phyloP scores from a whole-genome alignment of 805 yeast species.

The Kodamaea lidongshanica region DNA sequence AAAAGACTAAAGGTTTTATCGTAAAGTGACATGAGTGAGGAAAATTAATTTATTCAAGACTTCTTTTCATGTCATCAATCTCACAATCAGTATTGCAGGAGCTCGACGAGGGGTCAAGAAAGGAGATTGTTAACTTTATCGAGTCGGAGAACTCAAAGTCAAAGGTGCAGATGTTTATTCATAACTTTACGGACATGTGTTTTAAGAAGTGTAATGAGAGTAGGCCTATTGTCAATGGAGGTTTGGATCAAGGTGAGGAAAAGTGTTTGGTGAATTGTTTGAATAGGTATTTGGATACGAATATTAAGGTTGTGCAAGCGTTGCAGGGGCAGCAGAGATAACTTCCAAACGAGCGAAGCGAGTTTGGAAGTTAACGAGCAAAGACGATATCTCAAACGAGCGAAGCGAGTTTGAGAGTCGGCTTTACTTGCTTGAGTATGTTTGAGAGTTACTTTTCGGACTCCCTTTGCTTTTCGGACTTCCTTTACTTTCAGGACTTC shows the following conservation, averaged over 20 bases:
- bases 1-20: not conserved
- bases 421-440: not conserved
- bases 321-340: conserved; percentile 31
- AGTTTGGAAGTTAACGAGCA: too few relatives aligned
- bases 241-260: conserved; percentile 55
- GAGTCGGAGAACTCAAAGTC: conserved; percentile 82
- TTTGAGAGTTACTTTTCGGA: not conserved
- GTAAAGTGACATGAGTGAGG: not conserved
- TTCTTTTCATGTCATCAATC: conserved; percentile 27
- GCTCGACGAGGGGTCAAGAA: conserved; percentile 62
- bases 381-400: too few relatives aligned
- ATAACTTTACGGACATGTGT: conserved; percentile 83
- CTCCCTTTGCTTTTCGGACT: not conserved
- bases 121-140: conserved; percentile 68
- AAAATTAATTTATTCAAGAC: not conserved
- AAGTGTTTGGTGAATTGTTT: conserved; percentile 75
- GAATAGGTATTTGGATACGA: conserved; percentile 80
- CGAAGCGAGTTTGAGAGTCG: too few relatives aligned
- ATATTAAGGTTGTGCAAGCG: conserved; percentile 70
- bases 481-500: not conserved
- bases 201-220: conserved; percentile 74
- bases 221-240: conserved; percentile 38
- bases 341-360: too few relatives aligned
- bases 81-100: conserved; percentile 31
- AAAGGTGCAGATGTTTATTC: conserved; percentile 81